Conservation (phyloP, 768 basidiomycete genomes). For the Xerocomellus amylosporus region DNA sequence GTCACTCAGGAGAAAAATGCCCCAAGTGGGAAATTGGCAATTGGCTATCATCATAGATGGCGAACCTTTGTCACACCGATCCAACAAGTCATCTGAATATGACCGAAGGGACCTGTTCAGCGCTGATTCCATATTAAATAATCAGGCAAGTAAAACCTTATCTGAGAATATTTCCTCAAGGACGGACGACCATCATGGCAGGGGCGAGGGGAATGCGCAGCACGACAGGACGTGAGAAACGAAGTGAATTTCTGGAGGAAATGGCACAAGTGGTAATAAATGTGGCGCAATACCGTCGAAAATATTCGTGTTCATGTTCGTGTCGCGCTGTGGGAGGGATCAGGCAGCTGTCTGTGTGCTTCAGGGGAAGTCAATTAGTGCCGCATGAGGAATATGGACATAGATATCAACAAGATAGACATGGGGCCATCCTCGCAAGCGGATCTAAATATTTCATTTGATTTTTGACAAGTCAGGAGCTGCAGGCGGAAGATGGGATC, state of each 20-base stretch:
- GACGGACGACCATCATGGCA: constrained; percentile 15
- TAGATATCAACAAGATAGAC: constrained; percentile 1
- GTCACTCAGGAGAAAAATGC: background rate
- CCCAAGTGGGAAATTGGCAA: constrained; percentile 12
- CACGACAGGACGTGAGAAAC: constrained; percentile 20
- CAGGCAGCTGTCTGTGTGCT: background rate
- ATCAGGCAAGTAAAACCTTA: constrained; percentile 21
- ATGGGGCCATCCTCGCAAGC: background rate
- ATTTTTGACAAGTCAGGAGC: constrained; percentile 3
- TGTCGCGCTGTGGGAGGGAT: constrained; percentile 14
- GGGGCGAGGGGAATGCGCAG: constrained; percentile 9
- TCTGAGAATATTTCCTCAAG: constrained; percentile 12
- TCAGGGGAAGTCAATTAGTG: background rate
- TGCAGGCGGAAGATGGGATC: constrained; percentile 2
- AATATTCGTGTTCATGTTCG: constrained; percentile 6
- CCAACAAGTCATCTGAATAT: constrained; percentile 8
- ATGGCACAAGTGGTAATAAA: background rate
- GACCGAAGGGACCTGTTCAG: constrained; percentile 17
- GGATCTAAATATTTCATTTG: constrained; percentile 2
- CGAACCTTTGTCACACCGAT: constrained; percentile 7
- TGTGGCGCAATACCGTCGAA: constrained; percentile 1
- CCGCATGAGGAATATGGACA: background rate
- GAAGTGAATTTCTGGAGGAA: background rate
- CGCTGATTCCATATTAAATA: constrained; percentile 13
- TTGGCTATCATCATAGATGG: background rate